These are phyloP conservation scores for Lantana camara DNA, from an alignment of 257 asterid species.

Conservation along the genomic window DNA sequence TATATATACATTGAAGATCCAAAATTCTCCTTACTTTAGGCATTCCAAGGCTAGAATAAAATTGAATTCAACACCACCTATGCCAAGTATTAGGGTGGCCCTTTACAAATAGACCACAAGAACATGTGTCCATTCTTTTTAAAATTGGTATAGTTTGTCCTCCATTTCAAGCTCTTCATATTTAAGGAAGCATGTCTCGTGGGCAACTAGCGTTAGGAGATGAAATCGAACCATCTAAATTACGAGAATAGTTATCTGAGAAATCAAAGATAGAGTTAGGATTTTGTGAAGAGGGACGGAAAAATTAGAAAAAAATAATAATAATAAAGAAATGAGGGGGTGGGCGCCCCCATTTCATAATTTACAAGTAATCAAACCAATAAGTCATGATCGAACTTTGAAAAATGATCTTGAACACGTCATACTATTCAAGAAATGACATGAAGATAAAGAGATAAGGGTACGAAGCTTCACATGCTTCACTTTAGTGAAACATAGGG, in stretches of 20 bases:
- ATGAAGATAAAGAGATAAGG: constrained; percentile 40
- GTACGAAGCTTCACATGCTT: constrained; percentile 32
- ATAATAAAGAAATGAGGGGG: too few relatives aligned
- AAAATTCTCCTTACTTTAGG: neutral
- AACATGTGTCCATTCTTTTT: neutral
- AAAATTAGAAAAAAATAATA: too few relatives aligned
- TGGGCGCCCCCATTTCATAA: too few relatives aligned
- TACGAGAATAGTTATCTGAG: too few relatives aligned
- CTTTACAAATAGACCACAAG: neutral
- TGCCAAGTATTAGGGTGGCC: neutral
- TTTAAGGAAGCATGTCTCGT: neutral
- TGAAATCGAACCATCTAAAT: too few relatives aligned
- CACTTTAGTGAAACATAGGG: constrained; percentile 37
- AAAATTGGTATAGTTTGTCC: neutral
- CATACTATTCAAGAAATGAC: constrained; percentile 18
- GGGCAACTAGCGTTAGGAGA: too few relatives aligned
- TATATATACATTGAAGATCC: neutral
- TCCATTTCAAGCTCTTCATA: neutral
- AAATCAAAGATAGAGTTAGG: too few relatives aligned
- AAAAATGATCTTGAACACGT: constrained; percentile 4
- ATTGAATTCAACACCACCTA: neutral
- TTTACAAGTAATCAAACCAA: too few relatives aligned
- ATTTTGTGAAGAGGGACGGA: too few relatives aligned
- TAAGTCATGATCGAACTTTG: too few relatives aligned
- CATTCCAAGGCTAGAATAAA: neutral